Conservation (phyloP, 441 rosid genomes). For the Populus tomentosa region DNA sequence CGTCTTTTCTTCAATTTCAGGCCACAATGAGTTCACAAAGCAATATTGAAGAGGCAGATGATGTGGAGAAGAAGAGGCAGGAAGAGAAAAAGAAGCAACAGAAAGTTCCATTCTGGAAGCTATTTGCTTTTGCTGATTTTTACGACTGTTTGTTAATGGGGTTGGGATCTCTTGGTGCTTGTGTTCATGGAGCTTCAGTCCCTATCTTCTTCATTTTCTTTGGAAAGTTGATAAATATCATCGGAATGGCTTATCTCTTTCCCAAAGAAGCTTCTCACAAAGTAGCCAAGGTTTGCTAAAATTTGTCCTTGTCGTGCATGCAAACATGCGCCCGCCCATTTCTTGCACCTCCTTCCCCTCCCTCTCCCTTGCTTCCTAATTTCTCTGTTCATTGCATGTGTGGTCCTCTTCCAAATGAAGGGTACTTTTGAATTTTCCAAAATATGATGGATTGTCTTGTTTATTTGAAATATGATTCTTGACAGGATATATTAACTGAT, state of each 20-base stretch:
- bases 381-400: neutral
- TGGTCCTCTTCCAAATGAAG: too few relatives aligned
- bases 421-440: too few relatives aligned
- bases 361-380: neutral
- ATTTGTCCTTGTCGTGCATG: neutral
- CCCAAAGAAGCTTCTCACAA: slow-evolving; percentile 69
- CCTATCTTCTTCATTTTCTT: slow-evolving; percentile 89
- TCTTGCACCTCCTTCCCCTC: neutral
- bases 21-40: slow-evolving; percentile 24
- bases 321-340: neutral
- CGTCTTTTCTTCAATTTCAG: neutral
- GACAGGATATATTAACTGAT: neutral
- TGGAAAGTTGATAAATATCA: slow-evolving; percentile 71
- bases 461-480: neutral
- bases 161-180: slow-evolving; percentile 77
- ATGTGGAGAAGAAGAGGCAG: slow-evolving; percentile 1
- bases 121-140: slow-evolving; percentile 75
- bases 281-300: slow-evolving; percentile 68
- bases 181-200: slow-evolving; percentile 81
- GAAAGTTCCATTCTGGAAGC: slow-evolving; percentile 55
- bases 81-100: slow-evolving; percentile 14
- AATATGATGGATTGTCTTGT: neutral
- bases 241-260: slow-evolving; percentile 72
- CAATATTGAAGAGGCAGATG: slow-evolving; percentile 7
- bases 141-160: slow-evolving; percentile 70